These are phyloP conservation scores for Penicillium manginii DNA, from an alignment of 495 filamentous ascomycete species.

Conservation along the genomic window DNA sequence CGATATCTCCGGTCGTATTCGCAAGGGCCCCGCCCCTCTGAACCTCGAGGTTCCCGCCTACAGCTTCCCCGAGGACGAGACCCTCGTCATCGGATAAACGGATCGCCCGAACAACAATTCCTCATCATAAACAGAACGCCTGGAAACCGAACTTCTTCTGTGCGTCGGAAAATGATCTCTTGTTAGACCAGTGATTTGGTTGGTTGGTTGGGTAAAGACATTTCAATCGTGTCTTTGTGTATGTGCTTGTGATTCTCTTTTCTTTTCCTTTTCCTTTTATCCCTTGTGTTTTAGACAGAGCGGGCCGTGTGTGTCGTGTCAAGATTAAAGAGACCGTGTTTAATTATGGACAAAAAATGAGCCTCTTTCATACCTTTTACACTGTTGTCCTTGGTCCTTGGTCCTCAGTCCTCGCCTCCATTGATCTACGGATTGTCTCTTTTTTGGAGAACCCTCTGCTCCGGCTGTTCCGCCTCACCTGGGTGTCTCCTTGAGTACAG, in stretches of 20 bases:
- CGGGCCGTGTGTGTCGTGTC: slow-evolving; percentile 41
- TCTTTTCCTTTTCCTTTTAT: slow-evolving; percentile 18
- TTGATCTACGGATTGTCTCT: slow-evolving; percentile 21
- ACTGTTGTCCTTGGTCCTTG: slow-evolving; percentile 19
- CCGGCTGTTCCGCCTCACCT: slow-evolving; percentile 2
- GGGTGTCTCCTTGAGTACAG: slow-evolving; percentile 33
- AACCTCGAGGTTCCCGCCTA: slow-evolving; percentile 96
- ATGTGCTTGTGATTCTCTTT: slow-evolving; percentile 33
- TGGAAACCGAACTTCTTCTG: too few relatives aligned
- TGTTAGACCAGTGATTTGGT: slow-evolving; percentile 25
- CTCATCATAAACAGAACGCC: neutral
- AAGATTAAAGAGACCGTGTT: slow-evolving; percentile 52
- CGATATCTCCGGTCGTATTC: slow-evolving; percentile 96
- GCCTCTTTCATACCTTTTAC: slow-evolving; percentile 36
- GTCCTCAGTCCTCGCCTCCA: slow-evolving; percentile 16
- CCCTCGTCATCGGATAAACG: slow-evolving; percentile 76
- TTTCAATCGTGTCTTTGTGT: slow-evolving; percentile 27
- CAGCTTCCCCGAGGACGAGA: slow-evolving; percentile 79
- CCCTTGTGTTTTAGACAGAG: slow-evolving; percentile 43
- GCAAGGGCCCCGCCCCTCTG: slow-evolving; percentile 93
- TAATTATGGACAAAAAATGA: slow-evolving; percentile 53
- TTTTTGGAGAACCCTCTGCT: slow-evolving; percentile 11
- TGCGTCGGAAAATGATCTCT: neutral
- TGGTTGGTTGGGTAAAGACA: slow-evolving; percentile 10
- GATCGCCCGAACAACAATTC: neutral